These are phyloP conservation scores for Podaxis sp. DNA, from an alignment of 768 basidiomycete genomes.

Conservation along the genomic window DNA sequence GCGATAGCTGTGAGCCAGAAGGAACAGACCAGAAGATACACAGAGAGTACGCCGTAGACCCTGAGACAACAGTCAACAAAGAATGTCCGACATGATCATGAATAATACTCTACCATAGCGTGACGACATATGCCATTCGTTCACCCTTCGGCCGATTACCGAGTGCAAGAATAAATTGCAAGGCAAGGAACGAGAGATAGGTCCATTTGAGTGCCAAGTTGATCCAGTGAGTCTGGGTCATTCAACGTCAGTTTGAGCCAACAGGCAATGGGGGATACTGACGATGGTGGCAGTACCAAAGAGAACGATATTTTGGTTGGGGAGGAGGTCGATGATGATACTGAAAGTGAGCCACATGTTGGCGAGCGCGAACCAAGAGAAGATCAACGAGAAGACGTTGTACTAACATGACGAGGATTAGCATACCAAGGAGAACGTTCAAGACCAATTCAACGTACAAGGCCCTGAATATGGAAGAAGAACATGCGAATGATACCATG, in stretches of 20 bases:
- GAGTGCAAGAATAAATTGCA: constrained; percentile 65
- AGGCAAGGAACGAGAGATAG: constrained; percentile 79
- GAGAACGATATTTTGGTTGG: constrained; percentile 46
- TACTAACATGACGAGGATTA: constrained; percentile 47
- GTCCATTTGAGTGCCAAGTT: constrained; percentile 83
- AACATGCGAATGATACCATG: constrained; percentile 93
- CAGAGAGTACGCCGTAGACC: constrained; percentile 80
- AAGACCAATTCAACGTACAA: constrained; percentile 52
- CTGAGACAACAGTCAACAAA: constrained; percentile 29
- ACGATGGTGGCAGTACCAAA: constrained; percentile 76
- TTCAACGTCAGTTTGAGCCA: not conserved
- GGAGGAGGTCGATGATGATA: constrained; percentile 89
- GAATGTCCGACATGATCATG: constrained; percentile 41
- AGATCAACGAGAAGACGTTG: constrained; percentile 79
- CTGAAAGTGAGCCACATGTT: constrained; percentile 96
- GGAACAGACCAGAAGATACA: constrained; percentile 87
- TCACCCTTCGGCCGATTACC: constrained; percentile 91
- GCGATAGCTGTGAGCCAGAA: constrained; percentile 80
- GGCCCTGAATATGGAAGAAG: constrained; percentile 91
- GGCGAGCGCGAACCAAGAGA: constrained; percentile 92
- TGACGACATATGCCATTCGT: constrained; percentile 65
- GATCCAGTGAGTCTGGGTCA: constrained; percentile 78
- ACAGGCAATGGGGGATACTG: constrained; percentile 26
- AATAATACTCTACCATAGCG: constrained; percentile 69
- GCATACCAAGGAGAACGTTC: not conserved